Conservation (phyloP, 768 basidiomycete genomes). For the Neoboletus subvelutipes region DNA sequence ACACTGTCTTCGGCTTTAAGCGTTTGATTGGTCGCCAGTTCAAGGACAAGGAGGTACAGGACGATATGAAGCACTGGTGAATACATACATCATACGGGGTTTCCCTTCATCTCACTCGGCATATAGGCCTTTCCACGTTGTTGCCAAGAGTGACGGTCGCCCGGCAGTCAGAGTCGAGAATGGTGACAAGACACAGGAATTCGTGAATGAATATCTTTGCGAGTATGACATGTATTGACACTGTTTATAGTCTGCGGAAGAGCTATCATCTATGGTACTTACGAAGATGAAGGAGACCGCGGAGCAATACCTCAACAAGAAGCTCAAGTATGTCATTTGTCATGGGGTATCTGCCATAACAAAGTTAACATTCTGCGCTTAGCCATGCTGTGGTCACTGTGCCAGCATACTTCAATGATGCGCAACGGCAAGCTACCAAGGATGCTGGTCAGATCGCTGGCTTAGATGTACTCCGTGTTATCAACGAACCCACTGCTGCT, state of each 20-base stretch:
- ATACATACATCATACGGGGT: constrained; percentile 11
- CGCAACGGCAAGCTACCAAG: constrained; percentile 98
- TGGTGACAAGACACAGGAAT: constrained; percentile 77
- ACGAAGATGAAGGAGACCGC: constrained; percentile 96
- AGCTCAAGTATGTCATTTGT: constrained; percentile 71
- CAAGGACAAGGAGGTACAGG: constrained; percentile 89
- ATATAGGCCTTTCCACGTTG: constrained; percentile 77
- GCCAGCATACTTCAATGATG: constrained; percentile 99
- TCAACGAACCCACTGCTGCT: constrained; percentile 98
- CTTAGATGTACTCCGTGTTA: constrained; percentile 95
- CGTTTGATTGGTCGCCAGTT: constrained; percentile 93
- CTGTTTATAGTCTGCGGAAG: constrained; percentile 68
- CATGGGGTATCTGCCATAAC: neutral
- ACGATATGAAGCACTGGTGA: constrained; percentile 84
- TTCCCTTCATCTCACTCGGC: neutral
- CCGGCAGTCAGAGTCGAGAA: constrained; percentile 85
- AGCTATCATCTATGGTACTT: constrained; percentile 85
- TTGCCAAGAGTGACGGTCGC: constrained; percentile 67
- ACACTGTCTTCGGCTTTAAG: constrained; percentile 94
- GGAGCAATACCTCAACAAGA: constrained; percentile 89
- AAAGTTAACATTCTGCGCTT: constrained; percentile 1
- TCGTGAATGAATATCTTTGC: constrained; percentile 50
- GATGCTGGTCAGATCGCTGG: constrained; percentile 97
- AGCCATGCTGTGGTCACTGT: constrained; percentile 93
- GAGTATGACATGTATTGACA: constrained; percentile 6